Conservation (phyloP, 345 rosid species). For the Lumnitzera racemosa region DNA sequence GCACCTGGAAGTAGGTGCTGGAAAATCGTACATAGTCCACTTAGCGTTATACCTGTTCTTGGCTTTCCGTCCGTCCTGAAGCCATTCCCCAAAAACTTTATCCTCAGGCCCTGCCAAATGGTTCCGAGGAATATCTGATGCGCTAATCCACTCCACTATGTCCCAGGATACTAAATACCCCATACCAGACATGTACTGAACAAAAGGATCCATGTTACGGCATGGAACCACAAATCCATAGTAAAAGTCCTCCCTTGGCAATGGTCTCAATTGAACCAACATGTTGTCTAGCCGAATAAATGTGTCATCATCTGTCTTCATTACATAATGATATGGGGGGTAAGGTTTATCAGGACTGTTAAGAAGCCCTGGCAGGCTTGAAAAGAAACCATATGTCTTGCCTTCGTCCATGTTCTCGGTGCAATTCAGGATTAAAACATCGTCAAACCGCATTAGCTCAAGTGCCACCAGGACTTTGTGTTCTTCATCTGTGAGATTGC, state of each 20-base stretch:
- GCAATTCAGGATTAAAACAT: constrained; percentile 70
- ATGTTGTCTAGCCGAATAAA: constrained; percentile 47
- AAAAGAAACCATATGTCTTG: constrained; percentile 63
- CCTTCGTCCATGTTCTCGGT: constrained; percentile 86
- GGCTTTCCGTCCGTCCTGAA: constrained; percentile 52
- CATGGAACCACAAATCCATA: constrained; percentile 85
- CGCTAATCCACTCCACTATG: constrained; percentile 72
- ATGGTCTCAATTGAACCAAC: constrained; percentile 49
- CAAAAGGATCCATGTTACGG: constrained; percentile 78
- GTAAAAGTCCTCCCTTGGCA: constrained; percentile 73
- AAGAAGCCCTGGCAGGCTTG: constrained; percentile 60
- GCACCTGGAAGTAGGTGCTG: constrained; percentile 47
- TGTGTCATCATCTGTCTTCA: constrained; percentile 78
- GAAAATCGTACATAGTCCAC: constrained; percentile 84
- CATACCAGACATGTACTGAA: constrained; percentile 90
- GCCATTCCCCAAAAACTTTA: constrained; percentile 64
- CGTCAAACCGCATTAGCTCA: constrained; percentile 81
- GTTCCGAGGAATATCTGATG: constrained; percentile 60
- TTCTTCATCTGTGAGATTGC: constrained; percentile 82
- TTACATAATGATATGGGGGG: constrained; percentile 84
- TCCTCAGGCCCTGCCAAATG: constrained; percentile 76
- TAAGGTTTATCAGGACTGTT: constrained; percentile 22
- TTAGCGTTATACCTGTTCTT: constrained; percentile 66
- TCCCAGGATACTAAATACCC: constrained; percentile 91
- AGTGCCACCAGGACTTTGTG: constrained; percentile 75